A percentile compares a stretch with the other conserved stretches of the same genome.
Conservation (phyloP, 2,329 filamentous ascomycete genomes). For the Alternaria ethzedia region DNA sequence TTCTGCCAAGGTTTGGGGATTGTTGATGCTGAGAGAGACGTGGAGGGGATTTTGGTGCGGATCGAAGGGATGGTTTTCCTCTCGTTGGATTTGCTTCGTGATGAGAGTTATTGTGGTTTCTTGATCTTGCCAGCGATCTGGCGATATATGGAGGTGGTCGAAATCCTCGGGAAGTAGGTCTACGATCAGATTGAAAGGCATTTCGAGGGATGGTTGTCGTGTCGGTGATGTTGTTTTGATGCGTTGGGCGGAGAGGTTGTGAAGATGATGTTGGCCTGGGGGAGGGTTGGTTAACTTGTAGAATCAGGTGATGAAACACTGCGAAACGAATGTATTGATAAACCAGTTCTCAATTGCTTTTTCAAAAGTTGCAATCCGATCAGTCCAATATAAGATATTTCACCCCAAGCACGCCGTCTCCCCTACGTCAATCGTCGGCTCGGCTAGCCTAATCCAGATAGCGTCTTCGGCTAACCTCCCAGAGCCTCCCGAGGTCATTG, state of each 20-base stretch:
- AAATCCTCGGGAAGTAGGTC: neutral
- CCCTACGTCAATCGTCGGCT: neutral
- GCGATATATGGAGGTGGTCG: neutral
- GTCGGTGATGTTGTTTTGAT: neutral
- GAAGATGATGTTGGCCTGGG: too few species aligned
- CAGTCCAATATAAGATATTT: neutral
- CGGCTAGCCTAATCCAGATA: slow-evolving; percentile 8
- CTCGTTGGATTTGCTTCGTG: neutral
- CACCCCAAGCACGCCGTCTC: neutral
- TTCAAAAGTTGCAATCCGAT: neutral
- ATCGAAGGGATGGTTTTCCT: neutral
- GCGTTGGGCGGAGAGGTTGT: neutral
- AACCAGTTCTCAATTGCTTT: neutral
- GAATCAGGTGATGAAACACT: neutral
- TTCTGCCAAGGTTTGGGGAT: neutral
- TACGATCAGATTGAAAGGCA: neutral
- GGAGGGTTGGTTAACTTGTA: too few species aligned
- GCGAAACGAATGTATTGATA: neutral
- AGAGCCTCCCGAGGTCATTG: slow-evolving; percentile 8
- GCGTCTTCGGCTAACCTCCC: slow-evolving; percentile 2
- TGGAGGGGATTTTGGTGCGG: neutral
- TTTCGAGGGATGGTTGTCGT: neutral
- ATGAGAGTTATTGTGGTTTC: neutral
- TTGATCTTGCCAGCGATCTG: neutral
- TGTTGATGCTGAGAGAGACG: neutral